Evolutionary conservation across 768 basidiomycete genomes (phyloP), one percentile per base, ranked within the genome.

Genomic region (Albatrellus ellisii): DNA sequence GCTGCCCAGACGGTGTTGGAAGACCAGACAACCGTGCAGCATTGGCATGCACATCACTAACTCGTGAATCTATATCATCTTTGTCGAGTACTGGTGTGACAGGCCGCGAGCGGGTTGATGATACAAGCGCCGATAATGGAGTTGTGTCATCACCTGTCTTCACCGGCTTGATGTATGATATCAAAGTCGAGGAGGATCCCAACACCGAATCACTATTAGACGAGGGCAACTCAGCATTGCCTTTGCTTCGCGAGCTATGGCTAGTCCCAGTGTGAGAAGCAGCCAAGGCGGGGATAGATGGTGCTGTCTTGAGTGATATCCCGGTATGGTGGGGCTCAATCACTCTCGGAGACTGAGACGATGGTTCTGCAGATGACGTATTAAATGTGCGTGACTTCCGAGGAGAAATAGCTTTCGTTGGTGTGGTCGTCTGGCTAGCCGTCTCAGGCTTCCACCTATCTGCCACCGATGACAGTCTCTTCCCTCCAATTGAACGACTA

Each of bases 111-210:
- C 31, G 37, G 39, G n/a, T n/a, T n/a, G n/a, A n/a, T n/a, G n/a
- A n/a, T n/a, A 27, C 7, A 40, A 24, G 15, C 42, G 49, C 36
- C 33, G 39, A 18, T 39, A 54, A 18, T 47, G 50, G 47, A 42
- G 43, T 49, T 53, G 66, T 59, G 50, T 61, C 55, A 33, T 77
- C 69, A 12, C 66, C 66, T 10, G 69, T 69, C 54, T 68, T 69
- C 41, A 55, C 52, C 11, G 72, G 63, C 33, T 69, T 70, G 45
- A 76, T 69, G 54, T 68, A 77, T 17, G 83, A 72, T 45, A 85
- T 70, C 66, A 82, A 66, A 10, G 83, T 87, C n/a, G 73, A 76
- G 0, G 80, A 76, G 33, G 84, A 86, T 38, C 84, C 84, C 22
- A 80, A 29, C 14, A 37, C 44, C 20, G 41, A 42, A 6, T 47